A percentile compares a stretch with the other conserved stretches of the same genome.
Evolutionary conservation across 2,329 filamentous ascomycete genomes (phyloP).

Genomic region (Penicillium sp.): DNA sequence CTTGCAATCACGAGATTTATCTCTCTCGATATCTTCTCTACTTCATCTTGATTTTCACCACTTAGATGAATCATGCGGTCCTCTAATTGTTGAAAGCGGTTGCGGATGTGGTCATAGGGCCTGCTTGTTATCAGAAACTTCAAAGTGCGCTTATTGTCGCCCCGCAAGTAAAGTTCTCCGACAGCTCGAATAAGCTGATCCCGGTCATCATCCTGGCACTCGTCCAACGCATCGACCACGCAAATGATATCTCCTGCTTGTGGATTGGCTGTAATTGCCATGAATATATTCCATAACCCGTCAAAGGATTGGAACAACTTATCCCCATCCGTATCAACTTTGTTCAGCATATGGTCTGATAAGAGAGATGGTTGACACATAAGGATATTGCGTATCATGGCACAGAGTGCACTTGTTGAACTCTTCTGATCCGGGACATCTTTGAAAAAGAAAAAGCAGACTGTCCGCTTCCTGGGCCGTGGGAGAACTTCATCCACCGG

Average conservation of each 20-base stretch:
- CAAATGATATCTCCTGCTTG: conserved; percentile 31
- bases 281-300: conserved; percentile 35
- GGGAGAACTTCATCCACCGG: conserved; percentile 35
- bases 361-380: conserved; percentile 9
- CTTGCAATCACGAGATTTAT: conserved; percentile 27
- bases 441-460: conserved; percentile 50
- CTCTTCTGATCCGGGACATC: conserved; percentile 37
- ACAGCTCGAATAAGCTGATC: conserved; percentile 26
- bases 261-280: conserved; percentile 10
- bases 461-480: conserved; percentile 14
- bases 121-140: conserved; percentile 39
- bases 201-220: conserved; percentile 31
- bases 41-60: conserved; percentile 19
- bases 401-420: conserved; percentile 31
- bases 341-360: conserved; percentile 6
- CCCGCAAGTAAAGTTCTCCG: conserved; percentile 21
- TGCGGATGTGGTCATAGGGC: conserved; percentile 21
- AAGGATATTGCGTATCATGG: conserved; percentile 44
- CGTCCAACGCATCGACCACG: conserved; percentile 46
- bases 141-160: conserved; percentile 14
- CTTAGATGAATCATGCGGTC: conserved; percentile 16
- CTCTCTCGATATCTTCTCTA: conserved; percentile 20
- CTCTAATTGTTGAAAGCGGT: conserved; percentile 11
- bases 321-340: conserved; percentile 17
- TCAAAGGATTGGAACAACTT: conserved; percentile 21